Percentiles rank a stretch among this genome's conserved stretches.
Conservation (phyloP, 2,329 filamentous ascomycete species). For the Stenocarpella maydis region DNA sequence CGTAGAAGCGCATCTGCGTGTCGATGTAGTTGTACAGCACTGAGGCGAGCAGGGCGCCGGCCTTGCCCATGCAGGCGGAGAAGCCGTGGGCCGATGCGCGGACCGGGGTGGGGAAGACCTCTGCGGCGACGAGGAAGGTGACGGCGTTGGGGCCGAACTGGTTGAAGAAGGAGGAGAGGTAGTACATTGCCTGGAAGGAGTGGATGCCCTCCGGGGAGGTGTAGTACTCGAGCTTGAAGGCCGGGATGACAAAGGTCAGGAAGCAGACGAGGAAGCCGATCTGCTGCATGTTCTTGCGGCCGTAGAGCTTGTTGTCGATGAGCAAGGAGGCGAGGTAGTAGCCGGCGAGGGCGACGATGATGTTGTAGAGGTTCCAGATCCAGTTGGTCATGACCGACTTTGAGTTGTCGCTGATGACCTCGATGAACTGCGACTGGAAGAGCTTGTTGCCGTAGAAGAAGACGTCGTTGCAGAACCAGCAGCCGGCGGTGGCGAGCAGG, state of each 20-base stretch:
- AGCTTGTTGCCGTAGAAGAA: constrained; percentile 99
- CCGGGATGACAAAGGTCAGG: constrained; percentile 90
- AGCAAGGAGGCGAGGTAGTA: constrained; percentile 91
- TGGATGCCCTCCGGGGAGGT: constrained; percentile 75
- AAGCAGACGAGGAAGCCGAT: constrained; percentile 93
- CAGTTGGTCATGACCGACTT: constrained; percentile 83
- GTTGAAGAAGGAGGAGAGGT: constrained; percentile 98
- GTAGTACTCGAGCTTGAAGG: constrained; percentile 89
- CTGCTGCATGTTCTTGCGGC: constrained; percentile 96
- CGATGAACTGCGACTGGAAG: constrained; percentile 91
- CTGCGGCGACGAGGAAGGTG: constrained; percentile 94
- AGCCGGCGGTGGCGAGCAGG: constrained; percentile 83
- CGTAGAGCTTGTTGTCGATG: constrained; percentile 96
- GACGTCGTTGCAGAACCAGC: constrained; percentile 96
- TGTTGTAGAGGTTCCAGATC: constrained; percentile 93
- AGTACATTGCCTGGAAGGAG: constrained; percentile 98
- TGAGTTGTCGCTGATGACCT: constrained; percentile 74
- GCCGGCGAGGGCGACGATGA: constrained; percentile 82
- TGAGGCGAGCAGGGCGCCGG: constrained; percentile 85
- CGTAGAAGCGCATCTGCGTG: constrained; percentile 83
- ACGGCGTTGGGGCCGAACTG: constrained; percentile 97
- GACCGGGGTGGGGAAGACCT: constrained; percentile 95
- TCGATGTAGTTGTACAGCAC: constrained; percentile 96
- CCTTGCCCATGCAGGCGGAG: constrained; percentile 89
- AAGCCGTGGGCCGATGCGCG: constrained; percentile 94